These are phyloP conservation scores for Oleoguttula mirabilis DNA, from an alignment of 495 filamentous ascomycete genomes.

Conservation along the genomic window DNA sequence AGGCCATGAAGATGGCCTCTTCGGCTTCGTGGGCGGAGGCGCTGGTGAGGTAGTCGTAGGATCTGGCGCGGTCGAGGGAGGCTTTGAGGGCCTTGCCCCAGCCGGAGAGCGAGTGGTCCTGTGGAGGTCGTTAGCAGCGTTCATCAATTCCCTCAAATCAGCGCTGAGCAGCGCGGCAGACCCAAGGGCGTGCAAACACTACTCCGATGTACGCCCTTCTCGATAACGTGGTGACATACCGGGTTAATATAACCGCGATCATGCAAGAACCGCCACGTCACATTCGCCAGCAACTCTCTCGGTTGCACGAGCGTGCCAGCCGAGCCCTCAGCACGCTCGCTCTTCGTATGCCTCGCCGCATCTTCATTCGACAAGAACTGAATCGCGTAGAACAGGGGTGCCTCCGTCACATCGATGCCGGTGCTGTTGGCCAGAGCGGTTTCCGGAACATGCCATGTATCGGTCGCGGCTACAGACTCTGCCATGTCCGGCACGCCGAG, in stretches of 20 bases:
- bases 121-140: too few relatives aligned
- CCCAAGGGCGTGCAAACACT: too few relatives aligned
- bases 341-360: slow-evolving; percentile 56
- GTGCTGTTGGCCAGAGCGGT: slow-evolving; percentile 35
- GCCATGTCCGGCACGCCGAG: slow-evolving; percentile 48
- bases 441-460: slow-evolving; percentile 58
- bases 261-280: slow-evolving; percentile 78
- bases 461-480: slow-evolving; percentile 47
- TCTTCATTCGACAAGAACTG: slow-evolving; percentile 42
- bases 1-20: slow-evolving; percentile 58
- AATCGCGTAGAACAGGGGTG: slow-evolving; percentile 1
- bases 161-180: too few relatives aligned
- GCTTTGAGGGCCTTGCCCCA: slow-evolving; percentile 73
- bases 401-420: not conserved
- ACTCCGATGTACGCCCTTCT: too few relatives aligned
- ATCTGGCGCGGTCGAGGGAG: slow-evolving; percentile 41
- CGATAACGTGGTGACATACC: too few relatives aligned
- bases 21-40: slow-evolving; percentile 34
- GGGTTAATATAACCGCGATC: slow-evolving; percentile 73
- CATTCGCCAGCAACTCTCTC: slow-evolving; percentile 63
- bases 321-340: slow-evolving; percentile 23
- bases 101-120: slow-evolving; percentile 63
- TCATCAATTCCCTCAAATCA: too few relatives aligned
- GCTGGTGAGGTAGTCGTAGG: slow-evolving; percentile 4
- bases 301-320: not conserved